Percentiles rank a stretch among this genome's conserved stretches.
Conservation (phyloP, 192 early-diverging fungal genomes). For the Haplosporangium gracile region DNA sequence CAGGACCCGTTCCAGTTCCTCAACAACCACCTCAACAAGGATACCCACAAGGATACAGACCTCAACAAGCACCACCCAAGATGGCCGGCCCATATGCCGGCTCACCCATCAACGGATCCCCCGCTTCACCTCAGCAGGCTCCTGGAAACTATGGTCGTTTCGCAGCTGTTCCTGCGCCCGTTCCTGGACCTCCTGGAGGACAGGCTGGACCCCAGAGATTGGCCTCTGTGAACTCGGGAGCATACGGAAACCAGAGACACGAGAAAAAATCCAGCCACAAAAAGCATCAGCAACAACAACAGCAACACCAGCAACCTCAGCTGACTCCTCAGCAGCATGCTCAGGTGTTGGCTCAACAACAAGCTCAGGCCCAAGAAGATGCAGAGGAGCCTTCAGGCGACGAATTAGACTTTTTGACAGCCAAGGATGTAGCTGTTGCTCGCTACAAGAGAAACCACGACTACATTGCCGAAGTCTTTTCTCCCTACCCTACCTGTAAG, state of each 20-base stretch:
- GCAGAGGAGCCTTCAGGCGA: conserved; percentile 73
- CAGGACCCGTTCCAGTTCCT: conserved; percentile 10
- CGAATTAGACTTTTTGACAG: conserved; percentile 69
- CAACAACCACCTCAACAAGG: conserved; percentile 11
- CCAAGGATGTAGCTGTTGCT: conserved; percentile 73
- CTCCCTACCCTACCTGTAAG: conserved; percentile 69
- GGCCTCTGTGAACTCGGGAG: conserved; percentile 20
- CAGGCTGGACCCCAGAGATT: conserved; percentile 32
- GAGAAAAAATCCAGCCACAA: conserved; percentile 53
- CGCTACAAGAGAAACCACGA: conserved; percentile 75
- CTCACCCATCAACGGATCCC: conserved; percentile 15
- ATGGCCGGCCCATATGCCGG: conserved; percentile 25
- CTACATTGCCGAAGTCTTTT: conserved; percentile 75
- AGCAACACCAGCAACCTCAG: conserved; percentile 32
- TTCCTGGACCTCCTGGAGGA: conserved; percentile 19
- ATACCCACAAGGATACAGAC: conserved; percentile 19
- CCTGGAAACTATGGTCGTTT: conserved; percentile 31
- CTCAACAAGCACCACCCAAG: conserved; percentile 23
- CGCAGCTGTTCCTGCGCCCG: conserved; percentile 11
- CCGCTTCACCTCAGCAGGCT: conserved; percentile 41
- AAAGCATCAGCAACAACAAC: conserved; percentile 39
- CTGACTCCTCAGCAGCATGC: conserved; percentile 41
- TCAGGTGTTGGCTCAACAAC: conserved; percentile 35
- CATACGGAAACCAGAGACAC: conserved; percentile 42
- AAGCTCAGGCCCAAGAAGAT: conserved; percentile 60